These are phyloP conservation scores for Liquidambar formosana DNA, from an alignment of 164 flowering plant species.

Conservation along the genomic window DNA sequence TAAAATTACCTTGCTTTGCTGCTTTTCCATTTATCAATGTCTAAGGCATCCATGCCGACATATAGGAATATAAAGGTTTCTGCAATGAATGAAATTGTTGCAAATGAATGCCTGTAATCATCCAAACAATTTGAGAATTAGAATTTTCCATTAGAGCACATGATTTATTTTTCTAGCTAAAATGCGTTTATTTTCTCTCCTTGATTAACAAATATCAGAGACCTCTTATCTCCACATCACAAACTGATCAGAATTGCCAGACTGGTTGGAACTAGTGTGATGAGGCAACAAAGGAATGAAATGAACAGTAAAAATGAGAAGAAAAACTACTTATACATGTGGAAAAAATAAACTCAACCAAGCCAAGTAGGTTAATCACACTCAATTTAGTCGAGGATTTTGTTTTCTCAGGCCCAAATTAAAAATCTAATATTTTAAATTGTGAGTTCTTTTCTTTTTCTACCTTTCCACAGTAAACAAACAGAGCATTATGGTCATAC, in stretches of 20 bases:
- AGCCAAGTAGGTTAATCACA: no score
- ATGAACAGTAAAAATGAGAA: not conserved
- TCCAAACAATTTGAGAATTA: constrained; percentile 5
- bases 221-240: no score
- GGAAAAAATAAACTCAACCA: no score
- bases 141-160: not conserved
- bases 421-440: no score
- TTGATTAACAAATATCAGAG: no score
- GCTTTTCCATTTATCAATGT: constrained; percentile 56
- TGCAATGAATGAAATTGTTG: constrained; percentile 65
- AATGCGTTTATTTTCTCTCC: not conserved
- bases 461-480: no score
- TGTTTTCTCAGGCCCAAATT: no score
- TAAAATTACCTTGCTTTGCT: constrained; percentile 45
- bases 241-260: not conserved
- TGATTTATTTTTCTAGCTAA: not conserved
- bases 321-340: not conserved
- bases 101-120: constrained; percentile 60
- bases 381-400: no score
- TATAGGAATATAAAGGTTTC: constrained; percentile 67
- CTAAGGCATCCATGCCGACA: constrained; percentile 71
- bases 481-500: no score
- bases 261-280: not conserved
- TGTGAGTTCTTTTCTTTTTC: no score
- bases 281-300: not conserved